Conservation (phyloP, 192 early-diverging fungal species). For the Mortierella hygrophila region DNA sequence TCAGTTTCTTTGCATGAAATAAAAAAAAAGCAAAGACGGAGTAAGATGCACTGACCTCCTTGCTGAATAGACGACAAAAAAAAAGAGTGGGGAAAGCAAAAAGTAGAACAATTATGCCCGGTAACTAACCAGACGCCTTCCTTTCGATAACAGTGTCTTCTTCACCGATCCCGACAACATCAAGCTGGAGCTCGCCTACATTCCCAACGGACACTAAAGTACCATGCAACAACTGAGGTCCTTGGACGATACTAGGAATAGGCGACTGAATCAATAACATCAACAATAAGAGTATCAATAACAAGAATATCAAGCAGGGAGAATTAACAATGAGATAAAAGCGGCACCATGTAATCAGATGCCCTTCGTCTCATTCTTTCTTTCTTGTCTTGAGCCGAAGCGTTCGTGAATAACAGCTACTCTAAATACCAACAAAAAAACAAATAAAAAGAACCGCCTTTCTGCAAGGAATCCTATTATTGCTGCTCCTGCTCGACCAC, state of each 20-base stretch:
- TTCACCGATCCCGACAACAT: constrained; percentile 49
- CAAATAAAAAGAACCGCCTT: background rate
- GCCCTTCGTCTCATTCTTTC: background rate
- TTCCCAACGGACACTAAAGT: background rate
- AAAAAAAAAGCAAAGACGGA: too few species aligned
- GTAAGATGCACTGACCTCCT: background rate
- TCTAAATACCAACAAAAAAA: background rate
- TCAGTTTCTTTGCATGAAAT: background rate
- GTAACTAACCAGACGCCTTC: background rate
- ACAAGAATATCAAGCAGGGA: background rate
- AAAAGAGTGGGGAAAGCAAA: background rate
- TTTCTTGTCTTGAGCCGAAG: background rate
- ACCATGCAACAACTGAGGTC: background rate
- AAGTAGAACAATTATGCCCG: background rate
- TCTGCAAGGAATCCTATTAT: background rate
- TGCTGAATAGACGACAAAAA: background rate
- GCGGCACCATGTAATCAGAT: background rate
- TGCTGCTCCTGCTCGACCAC: constrained; percentile 18
- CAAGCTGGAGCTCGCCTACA: constrained; percentile 46
- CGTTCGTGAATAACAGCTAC: background rate
- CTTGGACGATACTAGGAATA: too few species aligned
- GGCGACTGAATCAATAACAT: background rate
- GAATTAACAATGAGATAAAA: background rate
- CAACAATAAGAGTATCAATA: background rate
- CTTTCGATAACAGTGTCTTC: constrained; percentile 25